These are phyloP conservation scores for Sporothrix globosa DNA, from an alignment of 2,329 filamentous ascomycete genomes.

Conservation along the genomic window DNA sequence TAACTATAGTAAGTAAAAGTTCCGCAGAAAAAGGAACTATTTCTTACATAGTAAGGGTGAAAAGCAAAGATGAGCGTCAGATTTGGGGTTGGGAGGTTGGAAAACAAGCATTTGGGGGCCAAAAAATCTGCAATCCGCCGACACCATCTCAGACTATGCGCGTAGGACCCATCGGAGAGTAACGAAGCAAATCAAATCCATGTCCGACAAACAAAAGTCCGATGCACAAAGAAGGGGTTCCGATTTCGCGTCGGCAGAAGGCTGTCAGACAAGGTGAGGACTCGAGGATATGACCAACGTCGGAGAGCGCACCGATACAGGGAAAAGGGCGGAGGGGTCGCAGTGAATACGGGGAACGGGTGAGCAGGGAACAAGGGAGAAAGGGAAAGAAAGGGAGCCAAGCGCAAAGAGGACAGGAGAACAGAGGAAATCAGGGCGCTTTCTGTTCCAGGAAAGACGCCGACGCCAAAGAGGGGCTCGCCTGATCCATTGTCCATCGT, in stretches of 20 bases:
- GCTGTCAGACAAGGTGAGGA: not conserved
- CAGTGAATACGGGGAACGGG: constrained; percentile 16
- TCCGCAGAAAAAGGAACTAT: not conserved
- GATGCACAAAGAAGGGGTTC: not conserved
- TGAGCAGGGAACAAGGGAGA: constrained; percentile 8
- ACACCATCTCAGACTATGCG: not conserved
- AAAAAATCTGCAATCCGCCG: constrained; percentile 24
- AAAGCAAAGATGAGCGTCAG: not conserved
- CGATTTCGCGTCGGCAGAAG: no score
- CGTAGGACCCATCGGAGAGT: not conserved
- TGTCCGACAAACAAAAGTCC: not conserved
- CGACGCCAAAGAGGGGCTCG: not conserved
- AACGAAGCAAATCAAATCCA: not conserved
- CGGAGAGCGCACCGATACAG: not conserved
- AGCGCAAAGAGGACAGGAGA: not conserved
- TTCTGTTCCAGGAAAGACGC: constrained; percentile 12
- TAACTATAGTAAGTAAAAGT: no score
- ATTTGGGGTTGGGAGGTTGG: not conserved
- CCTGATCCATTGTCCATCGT: constrained; percentile 5
- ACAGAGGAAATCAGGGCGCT: not conserved
- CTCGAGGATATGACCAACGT: not conserved
- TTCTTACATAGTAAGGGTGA: not conserved
- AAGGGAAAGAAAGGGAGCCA: not conserved
- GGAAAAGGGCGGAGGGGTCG: not conserved
- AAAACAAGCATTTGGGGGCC: constrained; percentile 31